Base-by-base conservation (phyloP, 306 rosid species). In the Glycyrrhiza uralensis region DNA sequence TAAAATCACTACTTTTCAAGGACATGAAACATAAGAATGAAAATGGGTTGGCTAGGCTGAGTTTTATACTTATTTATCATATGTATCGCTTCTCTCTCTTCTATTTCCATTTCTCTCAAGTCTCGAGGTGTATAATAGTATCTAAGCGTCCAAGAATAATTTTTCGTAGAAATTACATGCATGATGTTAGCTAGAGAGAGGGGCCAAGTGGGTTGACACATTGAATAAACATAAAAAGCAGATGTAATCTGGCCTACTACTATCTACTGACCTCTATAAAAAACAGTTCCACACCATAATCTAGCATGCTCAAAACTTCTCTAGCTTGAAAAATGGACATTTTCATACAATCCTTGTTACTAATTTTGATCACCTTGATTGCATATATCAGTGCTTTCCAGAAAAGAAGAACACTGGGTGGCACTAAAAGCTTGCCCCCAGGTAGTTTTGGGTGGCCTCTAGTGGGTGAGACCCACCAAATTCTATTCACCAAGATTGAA, bases 391-490 rank as follows among this genome's bases (percentile, higher is more conserved):
- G 1, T 59, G 13, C 67, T 66, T 12, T 54, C 18, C 51, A 24
- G 28, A 73, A 57, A 69, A 72, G 71, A 6, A 64, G 58, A n/a
- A n/a, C n/a, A 36, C 28, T 5, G 5, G 5, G 17, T 29, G 58
- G 7, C 28, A 22, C 60, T 14, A 76, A 79, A 65, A 80, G 19
- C 57, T 80, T 86, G 15, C 95, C 95, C 17, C 95, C 86, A 4
- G 91, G 89, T 22, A 86, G 74, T 52, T 76, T 84, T 76, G 96
- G 92, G 4, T 89, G 84, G 87, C 92, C 92, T 1, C n/a, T 87
- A 15, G 33, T 85, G 19, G 90, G 90, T 2, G 96, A 87, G 51
- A 74, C 85, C 17, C 49, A 74, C 24, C 88, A 83, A 72, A 67
- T 89, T 68, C 52, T 84, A 35, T 89, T 80, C 54, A 76, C 79